Conservation (phyloP, 139 green algal species). For the Tetratostichococcus sp. region DNA sequence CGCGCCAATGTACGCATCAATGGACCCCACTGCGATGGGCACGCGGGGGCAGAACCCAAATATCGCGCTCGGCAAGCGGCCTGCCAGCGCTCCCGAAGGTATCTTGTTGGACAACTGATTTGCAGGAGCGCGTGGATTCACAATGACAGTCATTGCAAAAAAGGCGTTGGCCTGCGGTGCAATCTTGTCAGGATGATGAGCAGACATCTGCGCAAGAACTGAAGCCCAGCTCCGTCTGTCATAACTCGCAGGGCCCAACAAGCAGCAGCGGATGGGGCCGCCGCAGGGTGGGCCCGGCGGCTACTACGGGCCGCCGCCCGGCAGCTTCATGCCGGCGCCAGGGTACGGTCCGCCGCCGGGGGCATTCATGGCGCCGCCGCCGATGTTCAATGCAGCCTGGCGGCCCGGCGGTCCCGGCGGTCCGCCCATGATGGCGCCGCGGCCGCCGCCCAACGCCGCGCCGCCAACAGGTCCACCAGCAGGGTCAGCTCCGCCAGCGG, state of each 20-base stretch:
- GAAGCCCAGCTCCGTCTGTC: too few relatives aligned
- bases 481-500: neutral
- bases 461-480: neutral
- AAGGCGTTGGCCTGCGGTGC: too few relatives aligned
- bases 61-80: neutral
- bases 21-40: conserved; percentile 56
- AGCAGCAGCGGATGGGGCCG: neutral
- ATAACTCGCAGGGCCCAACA: neutral
- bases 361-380: too few relatives aligned
- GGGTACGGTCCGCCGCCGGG: neutral
- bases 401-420: too few relatives aligned
- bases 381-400: neutral
- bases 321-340: too few relatives aligned
- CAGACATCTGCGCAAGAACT: too few relatives aligned
- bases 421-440: neutral
- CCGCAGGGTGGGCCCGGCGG: neutral
- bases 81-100: too few relatives aligned
- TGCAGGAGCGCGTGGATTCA: too few relatives aligned
- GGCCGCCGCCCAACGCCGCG: neutral
- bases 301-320: neutral
- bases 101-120: too few relatives aligned
- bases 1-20: conserved; percentile 42
- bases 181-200: too few relatives aligned
- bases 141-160: too few relatives aligned
- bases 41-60: conserved; percentile 7